Evolutionary conservation across 225 moss, liverwort and hornwort species (phyloP).

Genomic region (Pseudoscleropodium purum): DNA sequence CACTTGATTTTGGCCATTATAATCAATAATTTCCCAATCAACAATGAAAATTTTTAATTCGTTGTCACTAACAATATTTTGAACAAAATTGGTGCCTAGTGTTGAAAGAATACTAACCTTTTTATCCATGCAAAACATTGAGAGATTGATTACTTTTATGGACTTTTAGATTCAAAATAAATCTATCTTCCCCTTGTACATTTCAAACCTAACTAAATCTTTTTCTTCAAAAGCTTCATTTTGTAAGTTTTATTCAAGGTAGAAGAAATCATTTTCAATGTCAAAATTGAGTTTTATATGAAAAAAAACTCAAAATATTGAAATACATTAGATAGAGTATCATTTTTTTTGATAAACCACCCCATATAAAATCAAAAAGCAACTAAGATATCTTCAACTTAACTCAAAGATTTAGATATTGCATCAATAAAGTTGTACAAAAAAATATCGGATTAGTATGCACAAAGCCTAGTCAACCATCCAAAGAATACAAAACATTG

Average conservation of each 20-base stretch:
- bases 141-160: not conserved
- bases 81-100: not conserved
- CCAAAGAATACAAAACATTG: not conserved
- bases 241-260: too few relatives aligned
- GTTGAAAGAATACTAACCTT: not conserved
- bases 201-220: fast-evolving
- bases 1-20: not conserved
- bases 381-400: not conserved
- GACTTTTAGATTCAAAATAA: not conserved
- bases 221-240: not conserved
- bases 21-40: not conserved
- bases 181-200: not conserved
- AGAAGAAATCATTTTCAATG: not conserved
- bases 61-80: not conserved
- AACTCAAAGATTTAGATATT: not conserved
- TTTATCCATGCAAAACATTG: not conserved
- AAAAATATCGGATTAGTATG: not conserved
- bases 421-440: not conserved
- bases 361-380: too few relatives aligned
- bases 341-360: not conserved
- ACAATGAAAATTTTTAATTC: too few relatives aligned
- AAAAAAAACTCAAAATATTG: not conserved
- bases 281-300: not conserved
- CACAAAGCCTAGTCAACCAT: not conserved
- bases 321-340: not conserved